Evolutionary conservation across 129 eudicot species (phyloP).

Genomic region (Escallonia herrerae): DNA sequence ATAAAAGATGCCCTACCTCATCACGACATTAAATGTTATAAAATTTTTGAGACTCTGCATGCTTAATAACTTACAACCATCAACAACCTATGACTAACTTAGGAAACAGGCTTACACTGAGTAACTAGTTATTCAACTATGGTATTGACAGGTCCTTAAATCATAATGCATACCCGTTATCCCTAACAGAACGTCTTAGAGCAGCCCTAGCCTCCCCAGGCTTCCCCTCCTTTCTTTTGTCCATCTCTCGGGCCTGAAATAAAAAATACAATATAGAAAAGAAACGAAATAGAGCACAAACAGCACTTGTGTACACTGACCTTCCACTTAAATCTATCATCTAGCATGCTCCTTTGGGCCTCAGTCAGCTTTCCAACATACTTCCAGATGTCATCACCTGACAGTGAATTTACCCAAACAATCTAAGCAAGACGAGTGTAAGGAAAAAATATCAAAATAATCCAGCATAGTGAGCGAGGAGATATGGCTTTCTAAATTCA

Average conservation of each 20-base stretch:
- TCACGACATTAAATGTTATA: too few relatives aligned
- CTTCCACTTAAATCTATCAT: constrained; percentile 96
- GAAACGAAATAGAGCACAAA: background rate
- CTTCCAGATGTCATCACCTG: constrained; percentile 97
- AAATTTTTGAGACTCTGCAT: too few relatives aligned
- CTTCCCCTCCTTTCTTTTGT: constrained; percentile 81
- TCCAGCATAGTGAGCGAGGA: too few relatives aligned
- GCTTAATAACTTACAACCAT: too few relatives aligned
- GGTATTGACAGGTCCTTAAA: background rate
- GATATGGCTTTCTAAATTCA: too few relatives aligned
- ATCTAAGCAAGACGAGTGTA: background rate
- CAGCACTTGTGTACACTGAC: constrained; percentile 23
- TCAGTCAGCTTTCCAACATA: constrained; percentile 89
- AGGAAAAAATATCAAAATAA: background rate
- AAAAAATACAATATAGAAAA: background rate
- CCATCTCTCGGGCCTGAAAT: constrained; percentile 88
- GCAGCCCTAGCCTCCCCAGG: constrained; percentile 98
- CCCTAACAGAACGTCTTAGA: constrained; percentile 90
- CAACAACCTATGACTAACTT: too few relatives aligned
- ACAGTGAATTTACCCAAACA: background rate
- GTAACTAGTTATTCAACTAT: too few relatives aligned
- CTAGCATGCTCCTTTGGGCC: constrained; percentile 96
- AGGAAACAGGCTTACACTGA: too few relatives aligned
- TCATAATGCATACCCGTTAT: constrained; percentile 57
- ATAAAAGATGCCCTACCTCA: too few relatives aligned